phyloP scores from a whole-genome alignment of 2,329 filamentous ascomycete genomes.

The Fusarium coffeatum region DNA sequence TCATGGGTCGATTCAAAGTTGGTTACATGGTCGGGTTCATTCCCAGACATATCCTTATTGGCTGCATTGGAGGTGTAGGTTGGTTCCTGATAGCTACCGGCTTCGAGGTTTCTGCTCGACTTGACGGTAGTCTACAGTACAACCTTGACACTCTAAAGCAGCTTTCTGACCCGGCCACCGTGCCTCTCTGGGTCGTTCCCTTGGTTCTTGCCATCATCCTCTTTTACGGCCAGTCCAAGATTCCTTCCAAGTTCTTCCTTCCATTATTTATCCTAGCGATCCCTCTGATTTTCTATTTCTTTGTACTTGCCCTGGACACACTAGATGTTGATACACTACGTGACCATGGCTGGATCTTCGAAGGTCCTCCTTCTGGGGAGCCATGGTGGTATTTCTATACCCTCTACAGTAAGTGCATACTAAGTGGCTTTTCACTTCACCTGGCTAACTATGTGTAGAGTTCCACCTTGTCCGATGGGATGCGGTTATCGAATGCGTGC shows the following conservation, averaged over 20 bases:
- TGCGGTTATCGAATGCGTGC: constrained; percentile 84
- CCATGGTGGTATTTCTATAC: constrained; percentile 99
- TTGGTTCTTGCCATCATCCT: constrained; percentile 80
- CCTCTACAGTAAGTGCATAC: constrained; percentile 77
- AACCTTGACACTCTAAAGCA: constrained; percentile 79
- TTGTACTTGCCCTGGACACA: constrained; percentile 75
- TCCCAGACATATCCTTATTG: constrained; percentile 93
- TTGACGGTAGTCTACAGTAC: constrained; percentile 88
- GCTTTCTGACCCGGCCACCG: constrained; percentile 77
- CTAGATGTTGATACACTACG: constrained; percentile 76
- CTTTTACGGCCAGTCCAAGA: constrained; percentile 79
- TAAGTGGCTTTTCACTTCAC: too few relatives aligned
- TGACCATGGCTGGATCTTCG: constrained; percentile 87
- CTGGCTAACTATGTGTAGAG: constrained; percentile 62
- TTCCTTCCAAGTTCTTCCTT: constrained; percentile 85
- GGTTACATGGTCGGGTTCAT: constrained; percentile 97
- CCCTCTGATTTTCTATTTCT: constrained; percentile 80
- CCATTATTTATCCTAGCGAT: constrained; percentile 87
- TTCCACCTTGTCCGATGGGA: constrained; percentile 84
- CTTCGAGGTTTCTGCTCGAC: constrained; percentile 89
- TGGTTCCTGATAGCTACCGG: constrained; percentile 94
- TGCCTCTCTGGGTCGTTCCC: constrained; percentile 86
- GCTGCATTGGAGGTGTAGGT: constrained; percentile 96
- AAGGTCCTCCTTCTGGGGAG: constrained; percentile 83
- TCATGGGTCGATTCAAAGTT: constrained; percentile 87